phyloP scores from a whole-genome alignment of 805 yeast genomes.

The Saturnispora gosingensis region DNA sequence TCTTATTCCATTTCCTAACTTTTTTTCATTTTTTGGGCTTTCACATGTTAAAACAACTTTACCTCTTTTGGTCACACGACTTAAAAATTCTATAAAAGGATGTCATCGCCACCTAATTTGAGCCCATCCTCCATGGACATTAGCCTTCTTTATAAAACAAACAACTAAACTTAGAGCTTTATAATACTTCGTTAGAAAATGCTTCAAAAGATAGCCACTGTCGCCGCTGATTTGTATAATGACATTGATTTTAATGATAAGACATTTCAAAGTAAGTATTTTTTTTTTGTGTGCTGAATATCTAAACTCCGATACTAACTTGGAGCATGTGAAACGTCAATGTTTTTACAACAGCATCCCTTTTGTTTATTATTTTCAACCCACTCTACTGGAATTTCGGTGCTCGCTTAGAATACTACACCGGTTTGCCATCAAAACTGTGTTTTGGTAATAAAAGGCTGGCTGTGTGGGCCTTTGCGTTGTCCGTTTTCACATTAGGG shows the following conservation, averaged over 20 bases:
- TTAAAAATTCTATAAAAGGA: background rate
- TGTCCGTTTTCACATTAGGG: constrained; percentile 78
- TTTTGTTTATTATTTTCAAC: constrained; percentile 73
- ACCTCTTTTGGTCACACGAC: constrained; percentile 1
- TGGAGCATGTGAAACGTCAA: constrained; percentile 3
- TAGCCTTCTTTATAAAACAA: background rate
- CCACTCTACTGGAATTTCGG: constrained; percentile 94
- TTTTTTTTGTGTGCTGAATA: background rate
- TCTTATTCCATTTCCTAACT: background rate
- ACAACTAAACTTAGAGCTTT: background rate
- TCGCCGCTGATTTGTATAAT: constrained; percentile 11
- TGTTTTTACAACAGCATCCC: constrained; percentile 30
- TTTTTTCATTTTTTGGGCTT: background rate
- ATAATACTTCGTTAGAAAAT: background rate
- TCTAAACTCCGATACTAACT: background rate
- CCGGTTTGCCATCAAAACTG: constrained; percentile 65
- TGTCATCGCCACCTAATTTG: background rate
- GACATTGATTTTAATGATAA: constrained; percentile 20
- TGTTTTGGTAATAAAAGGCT: constrained; percentile 53
- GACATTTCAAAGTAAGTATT: constrained; percentile 20
- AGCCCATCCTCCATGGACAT: background rate
- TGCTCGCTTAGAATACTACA: constrained; percentile 78
- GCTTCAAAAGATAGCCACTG: background rate
- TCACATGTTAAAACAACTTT: background rate
- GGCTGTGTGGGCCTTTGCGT: constrained; percentile 83